Percentiles rank a stretch among this genome's conserved stretches.
phyloP scores from a whole-genome alignment of 2,329 filamentous ascomycete genomes.

The Venturia asperata region DNA sequence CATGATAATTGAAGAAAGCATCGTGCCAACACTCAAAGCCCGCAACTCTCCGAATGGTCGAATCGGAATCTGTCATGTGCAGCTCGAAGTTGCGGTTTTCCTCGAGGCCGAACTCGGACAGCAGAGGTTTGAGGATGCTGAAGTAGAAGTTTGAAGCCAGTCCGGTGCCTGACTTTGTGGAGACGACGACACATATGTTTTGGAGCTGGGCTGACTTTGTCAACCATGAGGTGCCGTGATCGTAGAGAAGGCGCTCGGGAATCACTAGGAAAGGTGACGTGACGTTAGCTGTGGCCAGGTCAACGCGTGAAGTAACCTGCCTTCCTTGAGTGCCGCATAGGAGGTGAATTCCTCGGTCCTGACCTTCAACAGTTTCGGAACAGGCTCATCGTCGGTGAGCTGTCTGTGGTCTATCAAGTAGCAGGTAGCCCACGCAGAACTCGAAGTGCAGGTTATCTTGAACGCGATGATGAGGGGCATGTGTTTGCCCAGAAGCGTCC shows the following conservation, averaged over 20 bases:
- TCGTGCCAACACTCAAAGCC: constrained; percentile 36
- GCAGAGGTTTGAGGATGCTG: constrained; percentile 33
- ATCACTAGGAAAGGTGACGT: not conserved
- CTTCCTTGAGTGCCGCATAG: not conserved
- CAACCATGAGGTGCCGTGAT: not conserved
- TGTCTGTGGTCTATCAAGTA: not conserved
- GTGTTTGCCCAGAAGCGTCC: not conserved
- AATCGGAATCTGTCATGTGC: constrained; percentile 55
- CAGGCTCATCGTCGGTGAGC: too few species aligned
- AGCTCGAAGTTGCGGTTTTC: constrained; percentile 41
- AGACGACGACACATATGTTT: constrained; percentile 37
- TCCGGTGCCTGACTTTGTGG: constrained; percentile 39
- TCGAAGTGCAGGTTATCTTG: not conserved
- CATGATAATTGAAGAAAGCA: constrained; percentile 29
- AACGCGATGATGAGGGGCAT: not conserved
- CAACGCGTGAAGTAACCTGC: not conserved
- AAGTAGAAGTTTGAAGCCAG: constrained; percentile 36
- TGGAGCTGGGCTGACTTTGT: not conserved
- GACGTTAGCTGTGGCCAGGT: not conserved
- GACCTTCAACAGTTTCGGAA: not conserved
- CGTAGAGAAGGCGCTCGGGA: not conserved
- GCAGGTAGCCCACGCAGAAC: not conserved
- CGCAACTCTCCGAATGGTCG: constrained; percentile 60
- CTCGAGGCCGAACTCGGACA: constrained; percentile 37
- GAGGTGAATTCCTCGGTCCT: not conserved